Base-by-base conservation (phyloP, 139 green algal genomes). In the Chlorella sp. region DNA sequence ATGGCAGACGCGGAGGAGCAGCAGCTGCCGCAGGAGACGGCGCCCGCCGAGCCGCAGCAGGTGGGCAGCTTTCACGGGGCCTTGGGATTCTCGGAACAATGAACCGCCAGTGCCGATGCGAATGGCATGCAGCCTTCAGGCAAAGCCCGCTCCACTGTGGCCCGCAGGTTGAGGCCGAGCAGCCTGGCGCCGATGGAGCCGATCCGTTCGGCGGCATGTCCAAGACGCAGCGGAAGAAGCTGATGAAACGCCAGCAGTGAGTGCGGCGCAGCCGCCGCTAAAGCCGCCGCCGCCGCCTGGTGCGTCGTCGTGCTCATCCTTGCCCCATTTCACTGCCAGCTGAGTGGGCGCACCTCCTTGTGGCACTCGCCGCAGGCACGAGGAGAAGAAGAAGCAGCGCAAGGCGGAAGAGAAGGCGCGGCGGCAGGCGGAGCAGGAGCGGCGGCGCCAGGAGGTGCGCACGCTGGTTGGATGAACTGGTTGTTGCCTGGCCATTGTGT, bases 181-280 rank as follows among this genome's bases (percentile, higher is more conserved):
- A 70, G 32, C 13, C 64, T 40, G 64, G 64, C 30, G 64, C 32
- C 14, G 64, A 70, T 34, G 64, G 32, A 32, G 64, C 3, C 64
- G 36, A 75, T 60, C 51, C 51, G 9, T 26, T 60, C 11, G 51
- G 13, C 13, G 14, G 51, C 51, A 72, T 88, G 40, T 62, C 40
- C 58, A 88, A 88, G 30, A 80, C 19, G 41, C 84, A 88, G 43
- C 56, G 73, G 51, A 88, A 88, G 74, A 85, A 85, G 48, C 41
- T 85, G 64, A 67, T 54, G 60, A 85, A 73, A 46, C 44, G n/a
- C 46, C 56, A 88, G 28, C 34, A 32, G 84, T 88, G 64, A 80
- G 84, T 72, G n/a, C n/a, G n/a, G 1, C 3, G 22, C 8, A 0
- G 22, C 38, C 16, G 74, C 76, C 32, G 60, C 56, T 40, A 19